These are phyloP conservation scores for Podila clonocystis DNA, from an alignment of 192 early-diverging fungal species.

Conservation along the genomic window DNA sequence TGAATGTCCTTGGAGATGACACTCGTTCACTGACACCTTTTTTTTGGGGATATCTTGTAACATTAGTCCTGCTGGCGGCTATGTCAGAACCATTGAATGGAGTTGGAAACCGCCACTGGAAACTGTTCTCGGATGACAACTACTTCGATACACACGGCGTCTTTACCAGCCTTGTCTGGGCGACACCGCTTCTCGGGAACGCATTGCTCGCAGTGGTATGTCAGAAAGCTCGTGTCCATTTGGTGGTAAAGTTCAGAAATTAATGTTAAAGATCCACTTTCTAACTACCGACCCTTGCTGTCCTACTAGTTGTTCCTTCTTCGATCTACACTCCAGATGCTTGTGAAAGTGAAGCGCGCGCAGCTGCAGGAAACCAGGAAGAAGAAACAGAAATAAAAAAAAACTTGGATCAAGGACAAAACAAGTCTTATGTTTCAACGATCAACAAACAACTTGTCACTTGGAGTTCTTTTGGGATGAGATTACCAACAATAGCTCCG, in stretches of 20 bases:
- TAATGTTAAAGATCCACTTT: neutral
- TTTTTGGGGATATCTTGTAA: too few species aligned
- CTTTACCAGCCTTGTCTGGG: constrained; percentile 55
- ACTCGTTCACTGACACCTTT: neutral
- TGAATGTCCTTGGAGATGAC: neutral
- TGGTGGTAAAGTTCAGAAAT: neutral
- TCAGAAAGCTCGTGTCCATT: neutral
- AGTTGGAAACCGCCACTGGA: constrained; percentile 52
- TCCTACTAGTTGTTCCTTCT: constrained; percentile 47
- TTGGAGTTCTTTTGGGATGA: neutral
- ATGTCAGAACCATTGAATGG: constrained; percentile 58
- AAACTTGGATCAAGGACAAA: neutral
- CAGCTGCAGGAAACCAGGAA: constrained; percentile 37
- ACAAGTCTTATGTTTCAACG: neutral
- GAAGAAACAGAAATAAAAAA: constrained; percentile 39
- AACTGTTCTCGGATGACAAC: constrained; percentile 55
- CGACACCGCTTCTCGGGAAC: constrained; percentile 53
- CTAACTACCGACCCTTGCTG: neutral
- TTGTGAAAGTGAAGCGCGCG: constrained; percentile 52
- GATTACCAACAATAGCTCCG: neutral
- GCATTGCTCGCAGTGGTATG: constrained; percentile 51
- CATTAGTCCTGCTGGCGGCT: constrained; percentile 53
- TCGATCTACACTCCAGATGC: constrained; percentile 28
- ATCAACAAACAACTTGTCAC: neutral
- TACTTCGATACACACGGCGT: constrained; percentile 61